These are phyloP conservation scores for Cryptococcus neoformans DNA, from an alignment of 1,284 basidiomycete genomes.

Conservation along the genomic window DNA sequence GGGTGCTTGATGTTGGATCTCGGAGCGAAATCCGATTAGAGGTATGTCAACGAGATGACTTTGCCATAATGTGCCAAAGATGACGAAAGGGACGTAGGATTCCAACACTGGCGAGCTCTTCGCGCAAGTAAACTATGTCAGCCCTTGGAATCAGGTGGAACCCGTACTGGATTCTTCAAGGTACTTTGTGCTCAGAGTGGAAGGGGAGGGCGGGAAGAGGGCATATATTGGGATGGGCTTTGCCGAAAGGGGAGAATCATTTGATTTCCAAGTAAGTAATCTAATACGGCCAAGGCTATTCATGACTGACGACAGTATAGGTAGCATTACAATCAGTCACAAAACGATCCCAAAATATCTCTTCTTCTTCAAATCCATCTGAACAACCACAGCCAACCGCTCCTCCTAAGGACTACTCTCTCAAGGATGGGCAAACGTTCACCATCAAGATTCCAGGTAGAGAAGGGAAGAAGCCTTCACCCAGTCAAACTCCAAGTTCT, in stretches of 20 bases:
- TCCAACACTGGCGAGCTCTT: constrained; percentile 59
- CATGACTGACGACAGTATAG: constrained; percentile 16
- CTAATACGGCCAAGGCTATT: background rate
- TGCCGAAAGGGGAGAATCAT: constrained; percentile 82
- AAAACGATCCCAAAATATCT: constrained; percentile 58
- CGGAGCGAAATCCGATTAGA: constrained; percentile 48
- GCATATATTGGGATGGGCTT: constrained; percentile 96
- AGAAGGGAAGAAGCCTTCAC: constrained; percentile 27
- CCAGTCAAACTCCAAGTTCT: constrained; percentile 1
- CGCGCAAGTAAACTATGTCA: constrained; percentile 84
- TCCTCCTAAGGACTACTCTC: constrained; percentile 88
- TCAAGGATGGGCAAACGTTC: constrained; percentile 97
- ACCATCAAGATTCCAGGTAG: constrained; percentile 80
- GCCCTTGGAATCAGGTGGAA: constrained; percentile 74
- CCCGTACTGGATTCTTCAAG: constrained; percentile 93
- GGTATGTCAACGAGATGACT: constrained; percentile 23
- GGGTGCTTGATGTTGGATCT: constrained; percentile 44
- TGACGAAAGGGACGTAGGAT: constrained; percentile 24
- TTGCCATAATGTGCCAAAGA: background rate
- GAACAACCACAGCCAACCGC: constrained; percentile 57
- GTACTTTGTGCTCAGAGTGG: constrained; percentile 91
- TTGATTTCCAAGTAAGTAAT: constrained; percentile 64
- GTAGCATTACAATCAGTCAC: constrained; percentile 94
- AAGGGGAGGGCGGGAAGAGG: constrained; percentile 72
- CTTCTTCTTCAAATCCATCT: constrained; percentile 52